A percentile compares a stretch with the other conserved stretches of the same genome.
Conservation (phyloP, 805 yeast species). For the Candida cerambycidarum region DNA sequence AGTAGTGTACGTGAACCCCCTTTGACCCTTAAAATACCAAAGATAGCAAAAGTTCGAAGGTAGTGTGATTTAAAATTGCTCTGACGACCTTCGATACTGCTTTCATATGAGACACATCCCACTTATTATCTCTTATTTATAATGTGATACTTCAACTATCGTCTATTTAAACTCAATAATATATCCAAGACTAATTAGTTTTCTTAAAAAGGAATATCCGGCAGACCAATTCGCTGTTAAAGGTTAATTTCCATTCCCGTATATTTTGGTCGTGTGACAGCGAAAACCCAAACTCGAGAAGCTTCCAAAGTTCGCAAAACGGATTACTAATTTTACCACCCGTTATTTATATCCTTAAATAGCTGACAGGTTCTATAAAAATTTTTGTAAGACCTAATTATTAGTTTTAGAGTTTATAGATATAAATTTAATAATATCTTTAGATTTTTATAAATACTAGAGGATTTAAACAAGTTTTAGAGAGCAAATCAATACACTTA, state of each 20-base stretch:
- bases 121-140: too few species aligned
- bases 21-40: background rate
- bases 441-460: background rate
- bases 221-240: slow-evolving; percentile 1
- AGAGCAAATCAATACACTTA: background rate
- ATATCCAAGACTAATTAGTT: too few species aligned
- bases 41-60: background rate
- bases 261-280: background rate
- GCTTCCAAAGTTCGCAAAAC: slow-evolving; percentile 7
- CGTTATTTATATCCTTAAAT: slow-evolving; percentile 6
- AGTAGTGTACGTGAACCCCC: background rate
- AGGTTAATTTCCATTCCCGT: background rate
- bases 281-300: slow-evolving; percentile 7
- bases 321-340: slow-evolving; percentile 5
- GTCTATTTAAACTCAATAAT: too few species aligned
- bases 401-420: background rate
- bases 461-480: background rate
- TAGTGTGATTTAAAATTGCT: slow-evolving; percentile 1
- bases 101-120: too few species aligned
- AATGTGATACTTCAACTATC: background rate
- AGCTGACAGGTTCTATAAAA: background rate
- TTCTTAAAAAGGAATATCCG: background rate
- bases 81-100: too few species aligned
- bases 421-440: background rate
- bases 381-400: background rate